phyloP scores from a whole-genome alignment of 805 yeast genomes.

The Spathaspora hagerdaliae region DNA sequence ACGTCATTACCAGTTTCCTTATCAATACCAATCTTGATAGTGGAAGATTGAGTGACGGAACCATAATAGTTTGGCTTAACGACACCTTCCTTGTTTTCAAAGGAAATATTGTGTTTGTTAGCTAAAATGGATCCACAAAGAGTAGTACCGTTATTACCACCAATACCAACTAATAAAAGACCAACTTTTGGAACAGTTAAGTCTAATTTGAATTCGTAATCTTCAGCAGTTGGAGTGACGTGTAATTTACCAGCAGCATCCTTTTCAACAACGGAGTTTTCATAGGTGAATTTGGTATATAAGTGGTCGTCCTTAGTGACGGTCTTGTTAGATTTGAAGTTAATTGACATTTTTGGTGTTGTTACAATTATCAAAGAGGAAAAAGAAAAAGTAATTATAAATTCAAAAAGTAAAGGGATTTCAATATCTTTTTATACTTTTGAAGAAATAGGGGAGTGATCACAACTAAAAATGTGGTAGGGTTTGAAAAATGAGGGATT shows the following conservation, averaged over 20 bases:
- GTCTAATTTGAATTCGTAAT: conserved; percentile 84
- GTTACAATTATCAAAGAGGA: background rate
- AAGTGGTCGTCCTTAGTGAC: conserved; percentile 47
- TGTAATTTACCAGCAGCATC: conserved; percentile 46
- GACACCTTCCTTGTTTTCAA: conserved; percentile 78
- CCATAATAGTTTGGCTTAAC: conserved; percentile 82
- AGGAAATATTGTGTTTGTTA: conserved; percentile 71
- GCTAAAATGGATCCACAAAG: conserved; percentile 81
- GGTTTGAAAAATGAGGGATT: background rate
- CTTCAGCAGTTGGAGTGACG: conserved; percentile 68
- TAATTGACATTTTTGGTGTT: conserved; percentile 23
- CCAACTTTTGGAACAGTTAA: conserved; percentile 82
- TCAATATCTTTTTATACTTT: background rate
- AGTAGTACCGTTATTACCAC: conserved; percentile 96
- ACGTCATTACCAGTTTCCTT: conserved; percentile 68
- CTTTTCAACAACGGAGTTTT: conserved; percentile 68
- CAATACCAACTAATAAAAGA: conserved; percentile 85
- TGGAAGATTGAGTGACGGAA: conserved; percentile 89
- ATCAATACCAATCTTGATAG: conserved; percentile 86
- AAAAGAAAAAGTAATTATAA: background rate
- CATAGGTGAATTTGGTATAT: conserved; percentile 63
- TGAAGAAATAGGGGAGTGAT: background rate
- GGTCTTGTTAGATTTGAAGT: conserved; percentile 54
- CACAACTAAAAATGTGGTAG: background rate
- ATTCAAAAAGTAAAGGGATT: too few relatives aligned